Evolutionary conservation across 352 stramenopile species (phyloP).

Genomic region (Thalassiosira pacifica): DNA sequence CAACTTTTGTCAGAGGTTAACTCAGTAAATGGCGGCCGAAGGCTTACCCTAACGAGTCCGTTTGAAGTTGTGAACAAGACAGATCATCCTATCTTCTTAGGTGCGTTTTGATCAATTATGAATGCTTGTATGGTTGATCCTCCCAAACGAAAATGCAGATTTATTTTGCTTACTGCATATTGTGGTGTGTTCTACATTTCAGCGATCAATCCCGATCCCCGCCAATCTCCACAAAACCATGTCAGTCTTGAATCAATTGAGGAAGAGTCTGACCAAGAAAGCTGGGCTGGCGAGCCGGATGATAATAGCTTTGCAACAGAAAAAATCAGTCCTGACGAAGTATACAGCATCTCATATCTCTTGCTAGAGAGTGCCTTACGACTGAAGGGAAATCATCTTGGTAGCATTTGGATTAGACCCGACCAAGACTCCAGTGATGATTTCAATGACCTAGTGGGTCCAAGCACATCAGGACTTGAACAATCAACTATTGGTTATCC

Average conservation of each 20-base stretch:
- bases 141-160: not conserved
- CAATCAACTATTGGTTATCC: constrained; percentile 66
- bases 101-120: constrained; percentile 31
- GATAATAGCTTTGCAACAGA: constrained; percentile 45
- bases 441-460: constrained; percentile 36
- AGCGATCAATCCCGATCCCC: constrained; percentile 62
- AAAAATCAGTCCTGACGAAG: constrained; percentile 69
- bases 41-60: constrained; percentile 78
- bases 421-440: constrained; percentile 55
- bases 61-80: constrained; percentile 88
- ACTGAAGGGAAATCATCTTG: constrained; percentile 80
- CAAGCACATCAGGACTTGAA: constrained; percentile 21
- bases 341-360: constrained; percentile 83
- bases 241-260: constrained; percentile 9
- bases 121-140: not conserved
- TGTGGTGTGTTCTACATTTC: constrained; percentile 23
- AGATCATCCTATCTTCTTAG: constrained; percentile 82
- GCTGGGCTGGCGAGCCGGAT: not conserved
- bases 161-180: constrained; percentile 4
- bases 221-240: constrained; percentile 24
- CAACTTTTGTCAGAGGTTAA: constrained; percentile 87
- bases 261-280: constrained; percentile 34
- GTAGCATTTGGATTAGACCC: constrained; percentile 86
- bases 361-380: constrained; percentile 85
- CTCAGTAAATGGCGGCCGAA: constrained; percentile 86